These are phyloP conservation scores for Bondarzewia mesenterica DNA, from an alignment of 1,284 basidiomycete genomes.

Conservation along the genomic window DNA sequence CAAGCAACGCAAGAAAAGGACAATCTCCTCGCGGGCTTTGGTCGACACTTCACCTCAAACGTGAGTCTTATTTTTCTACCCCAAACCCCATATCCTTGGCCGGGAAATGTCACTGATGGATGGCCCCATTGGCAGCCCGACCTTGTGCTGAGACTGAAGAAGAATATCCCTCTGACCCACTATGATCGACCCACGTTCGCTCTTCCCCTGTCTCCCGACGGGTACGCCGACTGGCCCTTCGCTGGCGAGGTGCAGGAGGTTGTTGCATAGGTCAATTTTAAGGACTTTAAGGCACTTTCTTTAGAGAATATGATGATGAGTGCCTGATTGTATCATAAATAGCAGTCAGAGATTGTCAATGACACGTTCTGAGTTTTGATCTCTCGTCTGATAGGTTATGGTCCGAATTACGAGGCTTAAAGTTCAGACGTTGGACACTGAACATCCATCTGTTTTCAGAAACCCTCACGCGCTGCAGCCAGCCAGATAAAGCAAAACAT, in stretches of 20 bases:
- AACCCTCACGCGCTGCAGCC: no score
- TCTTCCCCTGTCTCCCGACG: conserved; percentile 5
- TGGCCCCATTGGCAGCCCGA: conserved; percentile 27
- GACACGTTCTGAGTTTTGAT: no score
- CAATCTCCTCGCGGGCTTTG: conserved; percentile 36
- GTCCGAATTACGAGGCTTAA: no score
- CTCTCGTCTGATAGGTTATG: no score
- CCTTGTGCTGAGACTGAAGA: conserved; percentile 26
- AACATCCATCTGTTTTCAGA: no score
- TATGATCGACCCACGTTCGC: conserved; percentile 22
- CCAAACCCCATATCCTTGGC: not conserved
- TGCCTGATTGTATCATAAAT: no score
- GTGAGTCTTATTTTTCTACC: conserved; percentile 16
- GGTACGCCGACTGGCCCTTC: conserved; percentile 32
- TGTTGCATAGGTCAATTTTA: no score
- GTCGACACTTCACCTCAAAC: conserved; percentile 40
- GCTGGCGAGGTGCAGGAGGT: conserved; percentile 10
- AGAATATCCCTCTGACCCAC: conserved; percentile 16
- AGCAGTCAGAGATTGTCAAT: no score
- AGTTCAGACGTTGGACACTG: no score
- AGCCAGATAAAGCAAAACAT: no score
- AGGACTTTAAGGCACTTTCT: no score
- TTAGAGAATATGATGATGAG: no score
- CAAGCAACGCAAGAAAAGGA: conserved; percentile 21
- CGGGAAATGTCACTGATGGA: not conserved